Percentiles rank a stretch among this genome's conserved stretches.
phyloP scores from a whole-genome alignment of 2,329 filamentous ascomycete species.

The Salinomyces thailandicus region DNA sequence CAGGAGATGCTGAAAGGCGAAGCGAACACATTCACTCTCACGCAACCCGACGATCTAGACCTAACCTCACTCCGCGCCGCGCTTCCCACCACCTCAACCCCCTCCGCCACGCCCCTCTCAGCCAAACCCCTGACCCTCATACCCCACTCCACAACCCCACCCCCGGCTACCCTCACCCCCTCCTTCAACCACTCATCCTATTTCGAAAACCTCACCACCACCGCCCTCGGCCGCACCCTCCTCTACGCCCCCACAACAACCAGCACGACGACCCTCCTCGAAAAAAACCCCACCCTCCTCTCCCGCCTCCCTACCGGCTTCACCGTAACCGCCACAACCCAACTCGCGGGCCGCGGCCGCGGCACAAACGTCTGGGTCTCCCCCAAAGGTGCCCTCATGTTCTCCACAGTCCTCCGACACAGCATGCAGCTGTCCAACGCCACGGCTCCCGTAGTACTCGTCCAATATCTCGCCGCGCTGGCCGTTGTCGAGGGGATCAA shows the following conservation, averaged over 20 bases:
- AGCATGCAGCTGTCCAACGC: slow-evolving; percentile 56
- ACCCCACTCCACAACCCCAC: slow-evolving; percentile 57
- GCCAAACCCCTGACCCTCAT: slow-evolving; percentile 63
- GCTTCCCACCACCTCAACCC: slow-evolving; percentile 3
- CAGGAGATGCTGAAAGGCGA: slow-evolving; percentile 67
- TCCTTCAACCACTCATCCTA: slow-evolving; percentile 77
- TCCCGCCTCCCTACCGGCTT: slow-evolving; percentile 73
- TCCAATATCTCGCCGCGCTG: slow-evolving; percentile 86
- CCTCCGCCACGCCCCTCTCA: slow-evolving; percentile 53
- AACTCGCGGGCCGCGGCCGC: slow-evolving; percentile 77
- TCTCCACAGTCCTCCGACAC: slow-evolving; percentile 81
- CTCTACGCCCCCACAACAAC: slow-evolving; percentile 89
- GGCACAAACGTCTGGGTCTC: slow-evolving; percentile 93
- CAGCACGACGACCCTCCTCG: slow-evolving; percentile 84
- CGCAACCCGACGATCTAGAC: slow-evolving; percentile 48
- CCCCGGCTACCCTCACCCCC: slow-evolving; percentile 63
- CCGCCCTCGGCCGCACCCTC: slow-evolving; percentile 62
- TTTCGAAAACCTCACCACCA: slow-evolving; percentile 57
- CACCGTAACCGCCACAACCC: slow-evolving; percentile 74
- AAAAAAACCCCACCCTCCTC: slow-evolving; percentile 79
- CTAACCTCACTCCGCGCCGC: slow-evolving; percentile 19
- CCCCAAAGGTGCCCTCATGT: slow-evolving; percentile 73
- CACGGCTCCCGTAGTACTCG: slow-evolving; percentile 73
- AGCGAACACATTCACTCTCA: slow-evolving; percentile 66
- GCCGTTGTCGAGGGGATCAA: slow-evolving; percentile 78